These are phyloP conservation scores for Effrenium voratum DNA, from an alignment of 73 alveolate species.

Conservation along the genomic window DNA sequence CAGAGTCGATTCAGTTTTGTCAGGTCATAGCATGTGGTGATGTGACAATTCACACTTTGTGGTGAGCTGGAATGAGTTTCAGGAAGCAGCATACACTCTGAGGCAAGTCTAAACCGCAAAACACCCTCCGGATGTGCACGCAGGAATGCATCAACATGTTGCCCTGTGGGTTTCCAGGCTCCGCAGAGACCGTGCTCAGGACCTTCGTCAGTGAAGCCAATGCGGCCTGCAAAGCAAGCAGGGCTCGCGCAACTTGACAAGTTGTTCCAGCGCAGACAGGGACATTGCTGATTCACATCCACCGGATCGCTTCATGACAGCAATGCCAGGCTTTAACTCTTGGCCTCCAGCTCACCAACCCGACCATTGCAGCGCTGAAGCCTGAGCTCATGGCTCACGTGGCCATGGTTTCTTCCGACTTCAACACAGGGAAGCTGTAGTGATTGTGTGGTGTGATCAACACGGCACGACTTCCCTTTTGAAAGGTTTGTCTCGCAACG, in stretches of 20 bases:
- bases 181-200: neutral
- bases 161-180: neutral
- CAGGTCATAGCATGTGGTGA: too few species aligned
- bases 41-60: too few species aligned
- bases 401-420: too few species aligned
- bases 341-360: constrained; percentile 20
- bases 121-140: too few species aligned
- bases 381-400: neutral
- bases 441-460: neutral
- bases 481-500: neutral
- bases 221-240: neutral
- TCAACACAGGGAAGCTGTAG: neutral
- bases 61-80: too few species aligned
- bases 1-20: too few species aligned
- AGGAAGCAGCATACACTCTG: too few species aligned
- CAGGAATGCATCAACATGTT: neutral
- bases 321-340: neutral
- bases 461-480: neutral
- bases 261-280: neutral
- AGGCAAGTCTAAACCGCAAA: too few species aligned
- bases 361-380: constrained; percentile 20
- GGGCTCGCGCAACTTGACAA: neutral
- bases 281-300: neutral
- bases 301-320: neutral
- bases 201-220: neutral